Evolutionary conservation across 352 stramenopile genomes (phyloP).

Genomic region (Salisapilia sapeloensis): DNA sequence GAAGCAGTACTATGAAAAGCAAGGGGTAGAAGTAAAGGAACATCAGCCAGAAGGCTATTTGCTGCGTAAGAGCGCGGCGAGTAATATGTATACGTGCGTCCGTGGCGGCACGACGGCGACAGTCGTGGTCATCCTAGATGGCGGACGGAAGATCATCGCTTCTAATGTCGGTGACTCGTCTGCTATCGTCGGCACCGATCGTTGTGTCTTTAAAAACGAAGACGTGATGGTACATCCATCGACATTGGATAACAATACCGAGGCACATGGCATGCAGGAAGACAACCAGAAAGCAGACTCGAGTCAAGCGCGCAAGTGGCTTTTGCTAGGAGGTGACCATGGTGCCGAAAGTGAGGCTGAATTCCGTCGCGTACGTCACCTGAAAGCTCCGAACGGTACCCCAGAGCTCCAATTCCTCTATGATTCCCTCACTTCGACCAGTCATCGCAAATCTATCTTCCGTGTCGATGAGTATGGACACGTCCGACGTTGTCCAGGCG

Average conservation of each 20-base stretch:
- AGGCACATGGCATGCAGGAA: constrained; percentile 4
- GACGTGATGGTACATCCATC: constrained; percentile 13
- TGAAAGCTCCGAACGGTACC: constrained; percentile 12
- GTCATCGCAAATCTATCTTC: constrained; percentile 17
- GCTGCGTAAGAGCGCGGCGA: constrained; percentile 15
- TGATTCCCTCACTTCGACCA: constrained; percentile 20
- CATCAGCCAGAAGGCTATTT: constrained; percentile 40
- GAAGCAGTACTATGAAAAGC: constrained; percentile 28
- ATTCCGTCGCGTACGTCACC: constrained; percentile 37
- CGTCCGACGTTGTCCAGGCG: constrained; percentile 14
- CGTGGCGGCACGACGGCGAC: constrained; percentile 82
- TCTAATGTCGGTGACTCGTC: constrained; percentile 76
- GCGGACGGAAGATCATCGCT: constrained; percentile 45
- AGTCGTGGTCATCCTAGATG: constrained; percentile 58
- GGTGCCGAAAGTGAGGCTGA: constrained; percentile 57
- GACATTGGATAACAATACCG: constrained; percentile 2
- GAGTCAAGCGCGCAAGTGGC: constrained; percentile 5
- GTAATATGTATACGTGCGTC: constrained; percentile 35
- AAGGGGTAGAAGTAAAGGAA: constrained; percentile 38
- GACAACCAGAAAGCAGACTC: constrained; percentile 7
- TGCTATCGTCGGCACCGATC: constrained; percentile 15
- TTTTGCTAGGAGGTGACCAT: constrained; percentile 75
- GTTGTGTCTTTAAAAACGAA: constrained; percentile 5
- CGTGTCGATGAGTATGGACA: constrained; percentile 11
- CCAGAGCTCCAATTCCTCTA: constrained; percentile 77